Base-by-base conservation (phyloP, 1,284 basidiomycete species). In the Entoloma clypeatum region DNA sequence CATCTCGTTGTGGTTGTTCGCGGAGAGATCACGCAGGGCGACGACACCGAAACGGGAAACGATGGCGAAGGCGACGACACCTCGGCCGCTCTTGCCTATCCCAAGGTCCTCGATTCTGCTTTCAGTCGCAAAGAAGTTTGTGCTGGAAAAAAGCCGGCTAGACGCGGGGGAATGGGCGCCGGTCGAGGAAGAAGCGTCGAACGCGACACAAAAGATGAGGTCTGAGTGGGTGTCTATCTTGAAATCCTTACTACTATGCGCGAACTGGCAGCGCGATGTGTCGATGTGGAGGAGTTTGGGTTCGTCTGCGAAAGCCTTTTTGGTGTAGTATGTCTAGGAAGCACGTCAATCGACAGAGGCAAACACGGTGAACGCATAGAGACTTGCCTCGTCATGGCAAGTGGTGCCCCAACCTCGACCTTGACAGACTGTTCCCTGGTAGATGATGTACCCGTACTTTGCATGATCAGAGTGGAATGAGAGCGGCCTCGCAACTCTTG, bases 11-110 rank as follows among this genome's bases (percentile, higher is more conserved):
- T 63, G 65, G 23, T 63, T 71, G 4, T 65, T 64, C 1, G 69
- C 58, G 4, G 67, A 61, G 11, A 81, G 47, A 51, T 87, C 86
- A 59, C 80, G 85, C 49, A 95, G 55, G 0, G 92, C 93, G 2
- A 89, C 91, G 4, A 96, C 86, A 9, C 90, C 85, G 56, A 86
- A 97, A 58, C 92, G 91, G 63, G 81, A 84, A 5, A 95, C 89
- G 38, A 93, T 87, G 0, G 93, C 93, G 43, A 96, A 78, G 0
- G 91, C 93, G 2, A 89, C 73, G 11, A 97, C 80, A 1, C 93
- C 93, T 16, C 77, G 79, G 0, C 91, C 86, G 44, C 83, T 80
- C 64, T 84, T 90, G 3, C 86, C 79, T 16, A 86, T 89, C 1
- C 92, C 88, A 3, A 96, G 72, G 53, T 92, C 87, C 53, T 94